Percentiles rank a stretch among this genome's conserved stretches.
Evolutionary conservation across 23 red algal species (phyloP).

Genomic region (Pyropia haitanensis): DNA sequence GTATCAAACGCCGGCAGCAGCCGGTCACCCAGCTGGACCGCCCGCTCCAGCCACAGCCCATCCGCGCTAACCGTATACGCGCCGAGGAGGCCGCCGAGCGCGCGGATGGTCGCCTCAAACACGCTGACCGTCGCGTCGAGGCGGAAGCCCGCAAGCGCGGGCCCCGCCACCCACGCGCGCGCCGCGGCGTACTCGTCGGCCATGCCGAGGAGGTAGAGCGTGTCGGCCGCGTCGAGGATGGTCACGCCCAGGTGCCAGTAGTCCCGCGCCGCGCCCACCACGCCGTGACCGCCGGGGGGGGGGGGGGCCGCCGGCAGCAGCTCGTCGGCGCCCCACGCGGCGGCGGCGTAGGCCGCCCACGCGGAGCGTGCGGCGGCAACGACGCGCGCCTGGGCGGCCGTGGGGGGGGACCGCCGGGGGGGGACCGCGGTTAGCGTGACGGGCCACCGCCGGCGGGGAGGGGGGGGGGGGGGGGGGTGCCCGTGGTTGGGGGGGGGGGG

Average conservation of each 20-base stretch:
- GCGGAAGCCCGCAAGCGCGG: not conserved
- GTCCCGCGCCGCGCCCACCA: not conserved
- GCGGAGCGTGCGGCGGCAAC: conserved; percentile 14
- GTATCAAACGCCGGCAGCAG: conserved; percentile 33
- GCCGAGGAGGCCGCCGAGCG: conserved; percentile 42
- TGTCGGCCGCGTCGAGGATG: conserved; percentile 54
- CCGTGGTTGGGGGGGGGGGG: too few species aligned
- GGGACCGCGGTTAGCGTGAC: too few species aligned
- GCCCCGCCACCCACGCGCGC: conserved; percentile 34
- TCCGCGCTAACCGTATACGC: conserved; percentile 47
- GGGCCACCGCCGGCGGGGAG: too few species aligned
- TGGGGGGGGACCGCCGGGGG: too few species aligned
- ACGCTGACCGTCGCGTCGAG: conserved; percentile 5
- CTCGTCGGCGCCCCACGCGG: conserved; percentile 23
- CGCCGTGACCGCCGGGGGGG: too few species aligned
- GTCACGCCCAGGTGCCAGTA: conserved; percentile 48
- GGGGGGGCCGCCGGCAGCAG: too few species aligned
- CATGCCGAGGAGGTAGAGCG: conserved; percentile 55
- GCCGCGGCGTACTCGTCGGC: conserved; percentile 31
- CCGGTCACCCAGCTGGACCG: conserved; percentile 24
- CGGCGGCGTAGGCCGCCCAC: conserved; percentile 41
- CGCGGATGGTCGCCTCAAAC: conserved; percentile 67
- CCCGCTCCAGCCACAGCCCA: conserved; percentile 30
- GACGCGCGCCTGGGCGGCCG: not conserved
- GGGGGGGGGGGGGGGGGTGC: too few species aligned